A percentile compares a stretch with the other conserved stretches of the same genome.
Conservation (phyloP, 345 rosid species). For the Arabidopsis suecica region DNA sequence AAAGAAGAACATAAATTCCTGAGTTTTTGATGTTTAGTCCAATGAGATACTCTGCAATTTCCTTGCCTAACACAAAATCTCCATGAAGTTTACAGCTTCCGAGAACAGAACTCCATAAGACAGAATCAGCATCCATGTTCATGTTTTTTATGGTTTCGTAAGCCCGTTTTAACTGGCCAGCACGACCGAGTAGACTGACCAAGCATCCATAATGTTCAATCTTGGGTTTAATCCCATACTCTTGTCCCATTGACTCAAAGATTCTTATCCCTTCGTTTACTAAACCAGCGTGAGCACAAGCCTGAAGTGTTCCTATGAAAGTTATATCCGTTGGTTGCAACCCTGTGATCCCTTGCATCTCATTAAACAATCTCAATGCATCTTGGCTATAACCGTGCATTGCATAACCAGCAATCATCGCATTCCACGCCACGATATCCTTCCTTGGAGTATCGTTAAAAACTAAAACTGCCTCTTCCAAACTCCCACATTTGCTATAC, state of each 20-base stretch:
- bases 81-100: slow-evolving; percentile 70
- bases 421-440: slow-evolving; percentile 71
- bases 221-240: slow-evolving; percentile 63
- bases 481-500: slow-evolving; percentile 84
- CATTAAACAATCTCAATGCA: slow-evolving; percentile 57
- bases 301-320: slow-evolving; percentile 61
- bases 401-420: slow-evolving; percentile 72
- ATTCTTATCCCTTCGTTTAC: slow-evolving; percentile 62
- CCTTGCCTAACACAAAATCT: slow-evolving; percentile 62
- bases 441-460: slow-evolving; percentile 50
- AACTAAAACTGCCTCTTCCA: slow-evolving; percentile 64
- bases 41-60: slow-evolving; percentile 67
- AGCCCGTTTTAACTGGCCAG: slow-evolving; percentile 64
- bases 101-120: slow-evolving; percentile 75
- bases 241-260: slow-evolving; percentile 60
- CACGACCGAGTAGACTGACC: slow-evolving; percentile 73
- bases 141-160: slow-evolving; percentile 54
- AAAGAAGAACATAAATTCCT: slow-evolving; percentile 70
- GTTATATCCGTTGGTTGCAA: slow-evolving; percentile 64
- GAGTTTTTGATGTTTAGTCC: slow-evolving; percentile 55
- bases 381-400: slow-evolving; percentile 67
- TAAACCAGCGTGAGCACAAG: slow-evolving; percentile 79
- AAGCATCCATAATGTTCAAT: slow-evolving; percentile 86
- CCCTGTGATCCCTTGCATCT: slow-evolving; percentile 50
- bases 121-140: slow-evolving; percentile 58